Base-by-base conservation (phyloP, 139 green algal genomes). In the Chloropicon primus region DNA sequence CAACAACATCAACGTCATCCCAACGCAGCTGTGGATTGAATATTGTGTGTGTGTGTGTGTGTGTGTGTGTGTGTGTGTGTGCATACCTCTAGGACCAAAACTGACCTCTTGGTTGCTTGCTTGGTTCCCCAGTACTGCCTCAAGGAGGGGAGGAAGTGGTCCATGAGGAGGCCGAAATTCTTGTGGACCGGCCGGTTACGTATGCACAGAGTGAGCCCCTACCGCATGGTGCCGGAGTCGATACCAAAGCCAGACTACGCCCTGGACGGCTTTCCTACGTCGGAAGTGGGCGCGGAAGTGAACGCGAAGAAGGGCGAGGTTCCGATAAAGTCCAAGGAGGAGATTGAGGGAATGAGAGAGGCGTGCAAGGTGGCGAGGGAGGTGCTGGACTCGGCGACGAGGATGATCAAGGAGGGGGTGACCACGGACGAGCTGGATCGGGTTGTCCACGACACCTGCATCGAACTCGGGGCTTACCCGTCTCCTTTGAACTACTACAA, bases 361-460 rank as follows among this genome's bases (percentile, higher is more conserved):
- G 91, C 89, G 1, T 97, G 94, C 84, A 81, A 53, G 28, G 75
- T 94, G 21, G 92, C 74, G 5, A 72, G 90, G n/a, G 78, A 90
- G 71, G 87, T 94, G 1, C 84, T 98, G 28, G 94, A 98, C 84
- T 79, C 80, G 10, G 94, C 91, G 2, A 83, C 90, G 72, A 84
- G 84, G 1, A 88, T 86, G 1, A 77, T 97, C 5, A 24, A 77
- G 22, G 91, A 91, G 1, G 93, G 91, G 5, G 83, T 97, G 0
- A 97, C 89, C 21, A 98, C 95, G 0, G 95, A 99, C 74, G 91
- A 97, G 81, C 93, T 99, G 54, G 95, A 99, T 80, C 80, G 85
- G n/a, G 80, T 97, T 3, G 88, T 95, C 73, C 91, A 97, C 81
- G 88, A 94, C 3, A 87, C 88, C 5, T 94, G 86, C 22, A 78